These are phyloP conservation scores for Solanum bukasovii DNA, from an alignment of 257 asterid genomes.

Conservation along the genomic window DNA sequence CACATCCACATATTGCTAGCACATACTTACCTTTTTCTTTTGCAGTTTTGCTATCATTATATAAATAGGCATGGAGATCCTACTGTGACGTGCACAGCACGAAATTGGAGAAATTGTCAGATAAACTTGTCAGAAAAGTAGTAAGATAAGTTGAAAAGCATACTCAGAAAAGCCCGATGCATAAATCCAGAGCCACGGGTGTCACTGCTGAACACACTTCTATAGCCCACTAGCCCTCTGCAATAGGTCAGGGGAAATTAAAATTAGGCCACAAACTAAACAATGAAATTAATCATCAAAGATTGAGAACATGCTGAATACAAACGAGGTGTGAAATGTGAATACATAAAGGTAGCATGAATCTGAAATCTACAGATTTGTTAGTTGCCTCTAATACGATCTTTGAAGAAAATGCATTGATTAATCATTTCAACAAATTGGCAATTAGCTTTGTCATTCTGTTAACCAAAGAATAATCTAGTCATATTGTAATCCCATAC, in stretches of 20 bases:
- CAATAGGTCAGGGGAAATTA: constrained; percentile 2
- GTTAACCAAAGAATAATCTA: background rate
- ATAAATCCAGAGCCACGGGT: constrained; percentile 98
- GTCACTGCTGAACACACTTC: constrained; percentile 92
- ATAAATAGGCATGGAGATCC: background rate
- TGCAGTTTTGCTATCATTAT: background rate
- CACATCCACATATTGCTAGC: background rate
- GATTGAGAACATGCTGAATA: background rate
- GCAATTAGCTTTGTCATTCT: too few species aligned
- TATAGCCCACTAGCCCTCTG: constrained; percentile 97
- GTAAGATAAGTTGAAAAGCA: background rate
- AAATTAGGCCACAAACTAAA: background rate
- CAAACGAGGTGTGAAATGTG: background rate
- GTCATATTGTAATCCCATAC: background rate
- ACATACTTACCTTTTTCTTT: background rate
- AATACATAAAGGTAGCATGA: background rate
- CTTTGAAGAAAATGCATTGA: background rate
- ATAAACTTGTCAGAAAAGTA: background rate
- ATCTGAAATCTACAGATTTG: background rate
- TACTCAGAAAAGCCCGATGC: constrained; percentile 99
- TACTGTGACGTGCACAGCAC: background rate
- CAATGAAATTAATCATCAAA: background rate
- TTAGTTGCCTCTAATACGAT: background rate
- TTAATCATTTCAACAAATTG: background rate
- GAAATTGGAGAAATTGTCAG: background rate